A percentile compares a stretch with the other conserved stretches of the same genome.
phyloP scores from a whole-genome alignment of 2,329 filamentous ascomycete species.

The Cercospora canescens region DNA sequence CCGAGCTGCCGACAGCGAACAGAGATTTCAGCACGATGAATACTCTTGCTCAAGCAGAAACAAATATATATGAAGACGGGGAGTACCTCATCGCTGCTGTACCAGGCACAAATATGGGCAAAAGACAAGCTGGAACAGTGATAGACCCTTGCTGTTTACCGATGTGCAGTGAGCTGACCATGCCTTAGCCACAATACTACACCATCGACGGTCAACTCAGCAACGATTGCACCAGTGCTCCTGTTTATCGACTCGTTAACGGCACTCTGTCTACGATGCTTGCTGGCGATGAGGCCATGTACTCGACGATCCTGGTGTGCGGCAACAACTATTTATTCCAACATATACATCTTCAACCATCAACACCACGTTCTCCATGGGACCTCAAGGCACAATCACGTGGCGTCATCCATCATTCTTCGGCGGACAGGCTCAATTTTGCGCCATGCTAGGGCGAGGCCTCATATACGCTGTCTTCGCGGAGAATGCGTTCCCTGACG shows the following conservation, averaged over 20 bases:
- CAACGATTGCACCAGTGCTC: constrained; percentile 11
- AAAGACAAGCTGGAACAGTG: not conserved
- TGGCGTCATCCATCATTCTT: constrained; percentile 8
- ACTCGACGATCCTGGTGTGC: constrained; percentile 12
- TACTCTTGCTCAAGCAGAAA: not conserved
- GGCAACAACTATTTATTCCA: constrained; percentile 1
- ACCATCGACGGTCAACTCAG: not conserved
- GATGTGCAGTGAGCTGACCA: not conserved
- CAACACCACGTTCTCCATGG: constrained; percentile 5
- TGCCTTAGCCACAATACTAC: not conserved
- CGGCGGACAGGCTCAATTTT: constrained; percentile 12
- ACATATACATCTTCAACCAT: not conserved
- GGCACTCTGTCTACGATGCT: not conserved
- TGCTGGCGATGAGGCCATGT: not conserved
- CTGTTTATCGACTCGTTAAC: constrained; percentile 8
- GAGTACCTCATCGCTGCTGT: not conserved
- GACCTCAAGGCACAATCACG: not conserved
- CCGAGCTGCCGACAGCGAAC: not conserved
- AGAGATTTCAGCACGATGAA: no score
- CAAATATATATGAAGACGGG: not conserved
- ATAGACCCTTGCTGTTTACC: not conserved
- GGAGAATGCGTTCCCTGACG: not conserved
- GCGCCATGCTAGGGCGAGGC: not conserved
- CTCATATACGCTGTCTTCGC: constrained; percentile 9
- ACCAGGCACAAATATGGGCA: not conserved